Evolutionary conservation across 1,284 basidiomycete species (phyloP).

Genomic region (Macrocybe sp.): DNA sequence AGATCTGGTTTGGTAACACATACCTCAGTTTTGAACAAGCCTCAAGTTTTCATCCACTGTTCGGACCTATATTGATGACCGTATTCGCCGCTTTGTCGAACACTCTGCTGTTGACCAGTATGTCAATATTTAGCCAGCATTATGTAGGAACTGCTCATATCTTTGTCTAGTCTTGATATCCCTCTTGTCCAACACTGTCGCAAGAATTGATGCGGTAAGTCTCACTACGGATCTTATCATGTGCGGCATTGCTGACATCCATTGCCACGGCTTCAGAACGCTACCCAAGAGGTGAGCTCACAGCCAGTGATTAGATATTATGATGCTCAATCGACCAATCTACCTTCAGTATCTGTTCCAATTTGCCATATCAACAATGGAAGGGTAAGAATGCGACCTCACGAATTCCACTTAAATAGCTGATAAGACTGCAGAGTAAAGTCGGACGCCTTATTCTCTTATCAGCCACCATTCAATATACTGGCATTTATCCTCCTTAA

Average conservation of each 20-base stretch:
- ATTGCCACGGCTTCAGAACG: conserved; percentile 47
- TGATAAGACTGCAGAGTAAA: conserved; percentile 54
- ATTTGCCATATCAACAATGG: conserved; percentile 81
- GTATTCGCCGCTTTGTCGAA: conserved; percentile 80
- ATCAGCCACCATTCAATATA: conserved; percentile 83
- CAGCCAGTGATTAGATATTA: conserved; percentile 1
- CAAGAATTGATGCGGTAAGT: conserved; percentile 71
- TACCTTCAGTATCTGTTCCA: conserved; percentile 76
- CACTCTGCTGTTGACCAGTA: conserved; percentile 77
- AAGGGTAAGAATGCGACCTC: conserved; percentile 52
- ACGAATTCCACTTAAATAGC: neutral
- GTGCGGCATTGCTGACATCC: too few species aligned
- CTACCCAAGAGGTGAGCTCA: conserved; percentile 65
- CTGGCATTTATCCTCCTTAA: conserved; percentile 75
- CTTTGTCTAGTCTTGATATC: conserved; percentile 72
- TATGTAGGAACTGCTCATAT: neutral
- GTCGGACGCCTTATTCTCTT: conserved; percentile 86
- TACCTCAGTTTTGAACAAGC: conserved; percentile 67
- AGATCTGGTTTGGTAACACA: conserved; percentile 84
- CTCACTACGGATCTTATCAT: too few species aligned
- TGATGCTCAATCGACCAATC: conserved; percentile 3
- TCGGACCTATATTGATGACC: conserved; percentile 84
- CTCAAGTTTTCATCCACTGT: conserved; percentile 75
- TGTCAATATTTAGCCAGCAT: conserved; percentile 19
- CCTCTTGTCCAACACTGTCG: conserved; percentile 82